Evolutionary conservation across 2,329 filamentous ascomycete species (phyloP), one percentile per base, ranked within the genome.

Genomic region (Stagonosporopsis tanaceti): DNA sequence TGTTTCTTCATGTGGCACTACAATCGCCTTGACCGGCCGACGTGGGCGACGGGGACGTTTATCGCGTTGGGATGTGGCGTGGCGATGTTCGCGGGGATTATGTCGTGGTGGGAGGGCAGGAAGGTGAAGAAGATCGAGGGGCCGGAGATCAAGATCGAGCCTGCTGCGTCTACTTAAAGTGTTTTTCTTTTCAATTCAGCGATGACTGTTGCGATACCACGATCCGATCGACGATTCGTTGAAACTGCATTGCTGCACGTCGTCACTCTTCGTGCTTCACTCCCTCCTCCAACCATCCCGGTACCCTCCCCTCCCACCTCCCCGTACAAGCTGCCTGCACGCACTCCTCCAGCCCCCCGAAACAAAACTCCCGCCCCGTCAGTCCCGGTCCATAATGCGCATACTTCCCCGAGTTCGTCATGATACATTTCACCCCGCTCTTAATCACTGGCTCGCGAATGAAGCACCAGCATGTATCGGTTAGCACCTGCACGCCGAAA

Each of bases 1-100:
- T 89, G 86, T 4, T 88, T 84, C 1, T 89, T 92, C 77, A 96
- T 96, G 92, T 96, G 91, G 90, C 87, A 85, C 1, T 80, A 90
- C 74, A 89, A 91, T 68, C 81, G 90, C 14, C 87, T 87, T 68
- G 78, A 89, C 24, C 81, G 92, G 15, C 91, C 92, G 0, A 84
- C 85, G 25, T 95, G 91, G 91, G 84, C 87, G 11, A 93, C 91
- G 32, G 63, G 63, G 0, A 62, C 59, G 0, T 91, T 95, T 70
- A 89, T 96, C 20, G 89, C 84, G 2, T 71, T 94, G 6, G 91
- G 87, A 2, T 92, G 87, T 67, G 81, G 88, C 15, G 86, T 89
- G 3, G 88, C 88, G 4, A 89, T 83, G 17, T 70, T 85, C 11
- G 91, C 86, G 12, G 92, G 92, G 0, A 74, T 89, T 17, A 83